These are phyloP conservation scores for Dacryopinax spathularia DNA, from an alignment of 768 basidiomycete genomes.

Conservation along the genomic window DNA sequence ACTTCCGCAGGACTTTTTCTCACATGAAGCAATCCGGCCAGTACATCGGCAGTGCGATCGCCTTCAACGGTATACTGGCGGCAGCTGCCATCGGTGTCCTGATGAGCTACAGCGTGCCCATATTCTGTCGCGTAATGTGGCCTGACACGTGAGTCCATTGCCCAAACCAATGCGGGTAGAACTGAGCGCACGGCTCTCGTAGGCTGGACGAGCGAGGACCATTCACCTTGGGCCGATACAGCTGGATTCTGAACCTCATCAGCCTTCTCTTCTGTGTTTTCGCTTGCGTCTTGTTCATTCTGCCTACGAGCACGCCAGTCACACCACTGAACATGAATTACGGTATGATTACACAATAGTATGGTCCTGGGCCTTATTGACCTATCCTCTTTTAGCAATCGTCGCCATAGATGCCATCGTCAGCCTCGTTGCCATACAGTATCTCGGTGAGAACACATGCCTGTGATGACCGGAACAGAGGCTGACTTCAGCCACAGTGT, in stretches of 20 bases:
- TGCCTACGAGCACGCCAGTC: slow-evolving; percentile 42
- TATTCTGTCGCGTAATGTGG: slow-evolving; percentile 46
- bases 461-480: neutral
- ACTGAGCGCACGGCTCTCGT: neutral
- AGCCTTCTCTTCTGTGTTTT: slow-evolving; percentile 38
- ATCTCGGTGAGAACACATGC: neutral
- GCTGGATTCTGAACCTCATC: slow-evolving; percentile 37
- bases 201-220: slow-evolving; percentile 37
- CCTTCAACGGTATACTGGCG: slow-evolving; percentile 25
- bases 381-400: slow-evolving; percentile 19
- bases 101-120: slow-evolving; percentile 44
- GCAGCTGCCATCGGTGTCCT: slow-evolving; percentile 43
- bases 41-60: slow-evolving; percentile 43
- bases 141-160: slow-evolving; percentile 31
- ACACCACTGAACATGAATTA: slow-evolving; percentile 43
- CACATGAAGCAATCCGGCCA: neutral
- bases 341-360: slow-evolving; percentile 7
- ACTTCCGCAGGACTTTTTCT: neutral
- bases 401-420: slow-evolving; percentile 37
- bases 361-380: neutral
- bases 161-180: neutral
- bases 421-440: slow-evolving; percentile 27
- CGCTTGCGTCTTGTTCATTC: slow-evolving; percentile 41
- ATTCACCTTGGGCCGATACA: slow-evolving; percentile 40
- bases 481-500: neutral